A percentile compares a stretch with the other conserved stretches of the same genome.
Conservation (phyloP, 441 rosid genomes). For the Cnidoscolus chayamansa region DNA sequence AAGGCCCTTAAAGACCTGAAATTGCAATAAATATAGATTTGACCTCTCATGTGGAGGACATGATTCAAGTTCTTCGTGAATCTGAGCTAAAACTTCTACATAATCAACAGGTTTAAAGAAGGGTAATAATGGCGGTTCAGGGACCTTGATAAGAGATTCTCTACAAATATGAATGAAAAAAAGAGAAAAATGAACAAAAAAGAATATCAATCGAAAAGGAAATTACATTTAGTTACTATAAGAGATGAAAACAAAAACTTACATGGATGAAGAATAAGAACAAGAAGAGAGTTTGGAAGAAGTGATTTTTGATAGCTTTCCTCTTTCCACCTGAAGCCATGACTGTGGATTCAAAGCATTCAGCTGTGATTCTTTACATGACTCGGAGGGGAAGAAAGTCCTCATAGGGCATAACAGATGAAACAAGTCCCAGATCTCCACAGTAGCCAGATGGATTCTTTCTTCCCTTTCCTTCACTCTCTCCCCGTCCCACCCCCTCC, state of each 20-base stretch:
- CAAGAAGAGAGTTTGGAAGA: constrained; percentile 50
- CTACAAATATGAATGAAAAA: constrained; percentile 43
- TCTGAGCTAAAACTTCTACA: constrained; percentile 92
- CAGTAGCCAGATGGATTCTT: constrained; percentile 45
- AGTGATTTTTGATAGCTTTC: constrained; percentile 61
- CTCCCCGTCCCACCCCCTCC: background rate
- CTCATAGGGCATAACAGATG: constrained; percentile 87
- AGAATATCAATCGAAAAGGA: constrained; percentile 3
- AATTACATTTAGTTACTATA: background rate
- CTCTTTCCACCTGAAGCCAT: constrained; percentile 99
- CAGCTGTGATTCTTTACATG: constrained; percentile 81
- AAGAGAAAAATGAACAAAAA: constrained; percentile 10
- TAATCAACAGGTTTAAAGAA: constrained; percentile 82
- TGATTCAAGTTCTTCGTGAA: constrained; percentile 94
- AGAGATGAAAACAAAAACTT: constrained; percentile 32
- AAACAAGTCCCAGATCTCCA: constrained; percentile 98
- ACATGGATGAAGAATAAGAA: constrained; percentile 70
- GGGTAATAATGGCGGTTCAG: constrained; percentile 75
- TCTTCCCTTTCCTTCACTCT: constrained; percentile 17
- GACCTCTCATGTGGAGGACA: constrained; percentile 66
- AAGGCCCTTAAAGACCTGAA: constrained; percentile 88
- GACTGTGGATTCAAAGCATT: constrained; percentile 89
- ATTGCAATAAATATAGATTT: constrained; percentile 67
- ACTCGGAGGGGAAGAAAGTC: constrained; percentile 73
- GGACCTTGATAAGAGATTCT: constrained; percentile 93